Evolutionary conservation across 495 filamentous ascomycete genomes (phyloP).

Genomic region (Talaromyces borbonicus): DNA sequence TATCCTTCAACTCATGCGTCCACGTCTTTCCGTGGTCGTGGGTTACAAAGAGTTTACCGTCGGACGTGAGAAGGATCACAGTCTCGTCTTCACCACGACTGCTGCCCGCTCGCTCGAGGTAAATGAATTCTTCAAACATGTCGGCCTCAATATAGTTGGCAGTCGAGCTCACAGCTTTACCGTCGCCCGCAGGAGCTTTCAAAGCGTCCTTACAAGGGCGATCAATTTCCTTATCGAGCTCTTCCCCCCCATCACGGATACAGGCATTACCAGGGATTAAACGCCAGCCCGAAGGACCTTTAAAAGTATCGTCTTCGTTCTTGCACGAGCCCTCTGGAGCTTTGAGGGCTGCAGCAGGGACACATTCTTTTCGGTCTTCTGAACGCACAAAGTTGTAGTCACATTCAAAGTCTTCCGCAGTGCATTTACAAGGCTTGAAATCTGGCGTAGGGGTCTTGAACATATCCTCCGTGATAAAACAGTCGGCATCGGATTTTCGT

Average conservation of each 20-base stretch:
- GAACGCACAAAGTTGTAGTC: conserved; percentile 73
- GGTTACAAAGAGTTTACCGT: conserved; percentile 56
- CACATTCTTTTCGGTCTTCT: conserved; percentile 56
- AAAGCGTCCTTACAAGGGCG: conserved; percentile 40
- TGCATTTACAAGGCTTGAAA: conserved; percentile 67
- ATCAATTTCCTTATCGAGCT: conserved; percentile 35
- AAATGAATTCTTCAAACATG: conserved; percentile 54
- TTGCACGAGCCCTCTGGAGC: conserved; percentile 56
- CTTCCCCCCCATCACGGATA: conserved; percentile 42
- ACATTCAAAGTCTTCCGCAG: conserved; percentile 80
- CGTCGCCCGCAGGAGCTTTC: conserved; percentile 41
- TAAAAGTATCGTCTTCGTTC: conserved; percentile 56
- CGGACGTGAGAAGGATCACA: conserved; percentile 64
- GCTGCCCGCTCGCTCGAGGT: conserved; percentile 69
- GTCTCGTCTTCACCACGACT: conserved; percentile 65
- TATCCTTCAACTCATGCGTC: conserved; percentile 51
- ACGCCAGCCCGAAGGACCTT: conserved; percentile 79
- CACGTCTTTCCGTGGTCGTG: conserved; percentile 83
- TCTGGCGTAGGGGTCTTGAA: conserved; percentile 63
- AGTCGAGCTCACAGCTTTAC: conserved; percentile 45
- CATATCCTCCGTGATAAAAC: conserved; percentile 69
- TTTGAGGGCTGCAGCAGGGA: conserved; percentile 41
- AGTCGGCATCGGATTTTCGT: conserved; percentile 75
- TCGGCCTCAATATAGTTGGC: conserved; percentile 48
- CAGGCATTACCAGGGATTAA: conserved; percentile 88